Evolutionary conservation across 2,329 filamentous ascomycete species (phyloP).

Genomic region (Coniochaeta pulveracea): DNA sequence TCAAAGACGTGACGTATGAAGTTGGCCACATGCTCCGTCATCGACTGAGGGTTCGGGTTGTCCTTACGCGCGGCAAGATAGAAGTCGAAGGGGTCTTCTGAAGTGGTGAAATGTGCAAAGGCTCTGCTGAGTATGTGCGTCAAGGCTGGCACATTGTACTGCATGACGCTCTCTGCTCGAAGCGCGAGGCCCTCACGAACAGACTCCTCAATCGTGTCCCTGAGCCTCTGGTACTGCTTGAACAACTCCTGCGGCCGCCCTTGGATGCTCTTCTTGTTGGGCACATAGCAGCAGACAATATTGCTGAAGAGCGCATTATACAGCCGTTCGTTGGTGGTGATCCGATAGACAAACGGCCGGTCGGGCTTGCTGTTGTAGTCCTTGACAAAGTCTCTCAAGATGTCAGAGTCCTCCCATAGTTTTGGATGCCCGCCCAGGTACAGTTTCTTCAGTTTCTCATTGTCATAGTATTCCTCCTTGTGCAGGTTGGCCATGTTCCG

Average conservation of each 20-base stretch:
- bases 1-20: constrained; percentile 7
- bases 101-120: constrained; percentile 10
- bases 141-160: constrained; percentile 10
- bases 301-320: constrained; percentile 10
- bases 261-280: constrained; percentile 5
- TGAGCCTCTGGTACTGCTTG: constrained; percentile 7
- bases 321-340: constrained; percentile 1
- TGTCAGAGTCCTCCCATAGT: constrained; percentile 1
- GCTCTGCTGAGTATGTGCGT: constrained; percentile 10
- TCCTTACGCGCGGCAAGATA: constrained; percentile 9
- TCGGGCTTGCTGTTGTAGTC: constrained; percentile 2
- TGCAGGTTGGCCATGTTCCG: constrained; percentile 8
- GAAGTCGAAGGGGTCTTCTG: constrained; percentile 11
- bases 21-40: constrained; percentile 10
- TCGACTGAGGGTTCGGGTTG: constrained; percentile 9
- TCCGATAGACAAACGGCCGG: neutral
- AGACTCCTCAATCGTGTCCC: constrained; percentile 7
- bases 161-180: constrained; percentile 6
- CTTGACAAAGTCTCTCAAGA: constrained; percentile 1
- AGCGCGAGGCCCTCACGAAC: constrained; percentile 7
- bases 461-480: constrained; percentile 7
- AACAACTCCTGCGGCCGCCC: constrained; percentile 6
- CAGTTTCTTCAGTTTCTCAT: constrained; percentile 6
- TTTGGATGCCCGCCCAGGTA: neutral
- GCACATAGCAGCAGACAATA: constrained; percentile 10